Conservation (phyloP, 2,329 filamentous ascomycete genomes). For the Capronia epimyces region DNA sequence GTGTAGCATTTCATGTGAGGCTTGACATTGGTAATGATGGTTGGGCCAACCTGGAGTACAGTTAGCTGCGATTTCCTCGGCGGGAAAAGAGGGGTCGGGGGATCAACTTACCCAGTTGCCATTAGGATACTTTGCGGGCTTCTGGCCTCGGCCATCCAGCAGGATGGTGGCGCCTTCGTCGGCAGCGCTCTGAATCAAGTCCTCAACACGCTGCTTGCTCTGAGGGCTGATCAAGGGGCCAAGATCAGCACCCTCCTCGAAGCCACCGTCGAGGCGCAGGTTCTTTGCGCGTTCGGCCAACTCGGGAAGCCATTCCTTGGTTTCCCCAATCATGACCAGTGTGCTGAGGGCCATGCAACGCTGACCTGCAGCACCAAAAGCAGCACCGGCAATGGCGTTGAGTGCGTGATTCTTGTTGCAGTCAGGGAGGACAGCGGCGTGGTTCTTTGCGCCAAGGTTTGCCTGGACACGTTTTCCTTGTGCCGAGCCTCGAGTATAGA, state of each 20-base stretch:
- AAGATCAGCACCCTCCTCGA: slow-evolving; percentile 59
- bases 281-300: slow-evolving; percentile 58
- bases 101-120: slow-evolving; percentile 57
- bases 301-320: slow-evolving; percentile 60
- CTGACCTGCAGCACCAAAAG: slow-evolving; percentile 64
- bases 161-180: slow-evolving; percentile 60
- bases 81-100: neutral
- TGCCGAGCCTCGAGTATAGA: slow-evolving; percentile 61
- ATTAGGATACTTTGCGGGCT: slow-evolving; percentile 59
- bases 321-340: slow-evolving; percentile 60
- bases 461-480: slow-evolving; percentile 66
- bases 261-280: slow-evolving; percentile 57
- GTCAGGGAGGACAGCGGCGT: slow-evolving; percentile 61
- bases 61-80: neutral
- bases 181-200: slow-evolving; percentile 56
- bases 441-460: slow-evolving; percentile 66
- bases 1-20: slow-evolving; percentile 62
- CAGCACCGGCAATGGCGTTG: slow-evolving; percentile 61
- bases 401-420: slow-evolving; percentile 64
- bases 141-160: slow-evolving; percentile 57
- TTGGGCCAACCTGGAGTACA: slow-evolving; percentile 52
- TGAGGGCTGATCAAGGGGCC: slow-evolving; percentile 60
- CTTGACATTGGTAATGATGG: slow-evolving; percentile 61
- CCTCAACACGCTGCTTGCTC: slow-evolving; percentile 59
- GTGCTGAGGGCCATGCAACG: slow-evolving; percentile 65